Base-by-base conservation (phyloP, 306 rosid genomes). In the Sesbania bispinosa region DNA sequence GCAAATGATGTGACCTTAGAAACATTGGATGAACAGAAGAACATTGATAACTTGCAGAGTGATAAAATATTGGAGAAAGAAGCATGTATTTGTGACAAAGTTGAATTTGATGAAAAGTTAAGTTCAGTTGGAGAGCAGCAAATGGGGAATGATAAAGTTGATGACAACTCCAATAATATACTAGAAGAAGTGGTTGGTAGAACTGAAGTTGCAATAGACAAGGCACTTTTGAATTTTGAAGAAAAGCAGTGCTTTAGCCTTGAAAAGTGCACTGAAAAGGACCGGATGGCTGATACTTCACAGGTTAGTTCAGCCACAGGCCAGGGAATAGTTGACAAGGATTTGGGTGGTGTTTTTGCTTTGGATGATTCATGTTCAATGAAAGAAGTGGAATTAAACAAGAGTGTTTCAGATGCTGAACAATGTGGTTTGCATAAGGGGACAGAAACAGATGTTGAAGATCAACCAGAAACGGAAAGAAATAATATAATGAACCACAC, bases 81-180 rank as follows among this genome's bases (percentile, higher is more conserved):
- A 50, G 76, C 57, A 38, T 21, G 41, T 43, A 7, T 21, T 27
- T 0, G 6, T 6, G 30, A 42, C 55, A 23, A 33, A 21, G 68
- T 51, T 61, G 84, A 33, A 42, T 18, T 18, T 6, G 69, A 63
- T n/a, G 74, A 53, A 42, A 73, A 53, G 26, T 52, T 45, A 6
- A 69, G 59, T 69, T 67, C 79, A 71, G 69, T 60, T 29, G 85
- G 27, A 21, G 74, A 70, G 26, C 80, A 70, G 75, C 70, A 70
- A 8, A 70, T 65, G 47, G 77, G 77, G 74, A 47, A 74, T 24
- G 83, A 63, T 60, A 20, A 46, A 42, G 72, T 45, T 11, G 73
- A 61, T 66, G 67, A 21, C 5, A 63, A 58, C 58, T 35, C 65
- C 50, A 32, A 42, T 58, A 63, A 51, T 52, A 47, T 30, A 26